Conservation (phyloP, 805 yeast species). For the Millerozyma miso region DNA sequence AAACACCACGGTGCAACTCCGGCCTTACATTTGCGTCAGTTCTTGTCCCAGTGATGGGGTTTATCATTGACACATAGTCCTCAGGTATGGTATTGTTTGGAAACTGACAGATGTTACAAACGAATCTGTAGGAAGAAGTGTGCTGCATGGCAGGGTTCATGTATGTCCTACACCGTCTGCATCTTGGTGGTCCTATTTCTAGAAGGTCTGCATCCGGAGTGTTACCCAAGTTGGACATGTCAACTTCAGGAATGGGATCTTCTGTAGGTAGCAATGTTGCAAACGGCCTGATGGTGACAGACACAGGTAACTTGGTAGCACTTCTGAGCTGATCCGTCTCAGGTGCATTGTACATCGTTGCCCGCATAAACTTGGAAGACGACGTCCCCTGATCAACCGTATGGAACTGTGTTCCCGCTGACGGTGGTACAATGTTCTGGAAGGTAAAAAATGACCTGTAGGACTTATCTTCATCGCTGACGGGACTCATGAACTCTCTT, state of each 20-base stretch:
- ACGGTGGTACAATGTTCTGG: slow-evolving; percentile 78
- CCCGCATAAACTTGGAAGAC: slow-evolving; percentile 71
- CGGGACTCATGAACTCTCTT: slow-evolving; percentile 18
- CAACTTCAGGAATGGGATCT: slow-evolving; percentile 66
- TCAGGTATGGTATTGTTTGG: slow-evolving; percentile 60
- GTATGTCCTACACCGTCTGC: slow-evolving; percentile 88
- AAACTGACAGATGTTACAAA: slow-evolving; percentile 85
- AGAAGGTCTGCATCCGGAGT: slow-evolving; percentile 16
- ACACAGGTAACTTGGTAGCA: slow-evolving; percentile 74
- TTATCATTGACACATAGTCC: slow-evolving; percentile 63
- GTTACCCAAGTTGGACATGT: slow-evolving; percentile 42
- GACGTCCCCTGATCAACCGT: slow-evolving; percentile 82
- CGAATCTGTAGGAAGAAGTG: slow-evolving; percentile 56
- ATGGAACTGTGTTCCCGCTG: slow-evolving; percentile 65
- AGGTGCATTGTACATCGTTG: slow-evolving; percentile 83
- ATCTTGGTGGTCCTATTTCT: slow-evolving; percentile 72
- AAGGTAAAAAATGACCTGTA: slow-evolving; percentile 60
- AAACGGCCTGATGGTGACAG: slow-evolving; percentile 79
- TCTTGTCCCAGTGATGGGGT: slow-evolving; percentile 53
- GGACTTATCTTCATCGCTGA: slow-evolving; percentile 28
- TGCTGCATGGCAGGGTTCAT: slow-evolving; percentile 79
- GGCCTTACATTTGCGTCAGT: slow-evolving; percentile 63
- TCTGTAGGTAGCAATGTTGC: slow-evolving; percentile 52
- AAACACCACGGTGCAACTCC: slow-evolving; percentile 77
- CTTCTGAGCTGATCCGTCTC: slow-evolving; percentile 63